These are phyloP conservation scores for Nakazawaea ishiwadae DNA, from an alignment of 805 yeast species.

Conservation along the genomic window DNA sequence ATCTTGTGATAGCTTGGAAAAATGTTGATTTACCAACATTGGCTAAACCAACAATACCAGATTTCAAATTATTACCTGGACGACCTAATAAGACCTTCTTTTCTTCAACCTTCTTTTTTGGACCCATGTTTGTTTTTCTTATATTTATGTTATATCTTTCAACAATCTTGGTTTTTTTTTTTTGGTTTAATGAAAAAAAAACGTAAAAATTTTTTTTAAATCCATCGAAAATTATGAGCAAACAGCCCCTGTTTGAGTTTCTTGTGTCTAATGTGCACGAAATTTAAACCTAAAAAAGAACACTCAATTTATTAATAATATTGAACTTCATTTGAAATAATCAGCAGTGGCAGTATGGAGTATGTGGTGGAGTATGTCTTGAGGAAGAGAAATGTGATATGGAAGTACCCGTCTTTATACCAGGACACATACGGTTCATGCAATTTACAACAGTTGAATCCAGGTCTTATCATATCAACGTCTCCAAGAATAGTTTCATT, in stretches of 20 bases:
- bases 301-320: no score
- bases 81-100: conserved; percentile 33
- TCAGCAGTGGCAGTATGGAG: neutral
- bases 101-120: conserved; percentile 36
- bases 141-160: no score
- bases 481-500: conserved; percentile 2
- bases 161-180: neutral
- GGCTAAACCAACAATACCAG: conserved; percentile 60
- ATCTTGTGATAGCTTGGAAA: conserved; percentile 56
- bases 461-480: conserved; percentile 8
- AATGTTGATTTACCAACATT: conserved; percentile 62
- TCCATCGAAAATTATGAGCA: no score
- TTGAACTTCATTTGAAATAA: no score
- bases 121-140: conserved; percentile 23
- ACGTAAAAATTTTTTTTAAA: no score
- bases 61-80: conserved; percentile 37
- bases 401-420: conserved; percentile 11
- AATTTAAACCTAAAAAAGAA: no score
- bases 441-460: neutral
- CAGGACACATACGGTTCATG: conserved; percentile 6
- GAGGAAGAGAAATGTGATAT: conserved; percentile 10
- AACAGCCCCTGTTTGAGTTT: no score
- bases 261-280: no score
- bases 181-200: neutral
- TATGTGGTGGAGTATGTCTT: neutral